Evolutionary conservation across 257 asterid species (phyloP).

Genomic region (Solanum tarapatanum): DNA sequence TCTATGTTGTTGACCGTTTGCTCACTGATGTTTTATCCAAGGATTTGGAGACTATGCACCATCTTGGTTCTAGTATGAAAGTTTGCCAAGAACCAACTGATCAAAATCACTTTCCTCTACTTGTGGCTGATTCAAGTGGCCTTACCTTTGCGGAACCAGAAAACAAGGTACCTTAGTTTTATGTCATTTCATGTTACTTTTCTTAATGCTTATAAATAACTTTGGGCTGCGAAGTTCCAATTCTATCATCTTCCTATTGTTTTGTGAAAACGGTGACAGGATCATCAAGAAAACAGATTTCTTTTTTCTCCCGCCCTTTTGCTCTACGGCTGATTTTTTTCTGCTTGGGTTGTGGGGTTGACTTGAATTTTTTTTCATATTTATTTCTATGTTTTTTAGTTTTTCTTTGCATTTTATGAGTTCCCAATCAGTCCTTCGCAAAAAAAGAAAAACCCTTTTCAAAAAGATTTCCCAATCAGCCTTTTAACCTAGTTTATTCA

Average conservation of each 20-base stretch:
- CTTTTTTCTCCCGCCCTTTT: neutral
- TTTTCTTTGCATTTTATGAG: neutral
- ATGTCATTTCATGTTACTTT: neutral
- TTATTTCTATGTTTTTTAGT: neutral
- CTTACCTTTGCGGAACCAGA: constrained; percentile 21
- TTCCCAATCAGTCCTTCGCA: neutral
- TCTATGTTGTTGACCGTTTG: constrained; percentile 36
- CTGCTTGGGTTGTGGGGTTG: neutral
- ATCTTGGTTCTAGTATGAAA: constrained; percentile 35
- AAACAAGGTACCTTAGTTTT: constrained; percentile 36
- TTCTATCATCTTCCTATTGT: neutral
- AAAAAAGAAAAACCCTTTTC: neutral
- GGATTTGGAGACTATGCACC: constrained; percentile 51
- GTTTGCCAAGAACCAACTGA: constrained; percentile 31
- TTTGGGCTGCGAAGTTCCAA: neutral
- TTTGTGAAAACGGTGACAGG: neutral
- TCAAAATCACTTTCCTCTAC: constrained; percentile 20
- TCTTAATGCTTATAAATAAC: neutral
- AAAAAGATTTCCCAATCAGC: neutral
- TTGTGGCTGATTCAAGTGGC: constrained; percentile 19
- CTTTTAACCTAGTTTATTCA: neutral
- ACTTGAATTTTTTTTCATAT: neutral
- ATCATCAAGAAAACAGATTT: neutral
- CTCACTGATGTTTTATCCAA: constrained; percentile 57
- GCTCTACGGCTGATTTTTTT: neutral